Evolutionary conservation across 2,329 filamentous ascomycete species (phyloP).

Genomic region (Alternaria sp.): DNA sequence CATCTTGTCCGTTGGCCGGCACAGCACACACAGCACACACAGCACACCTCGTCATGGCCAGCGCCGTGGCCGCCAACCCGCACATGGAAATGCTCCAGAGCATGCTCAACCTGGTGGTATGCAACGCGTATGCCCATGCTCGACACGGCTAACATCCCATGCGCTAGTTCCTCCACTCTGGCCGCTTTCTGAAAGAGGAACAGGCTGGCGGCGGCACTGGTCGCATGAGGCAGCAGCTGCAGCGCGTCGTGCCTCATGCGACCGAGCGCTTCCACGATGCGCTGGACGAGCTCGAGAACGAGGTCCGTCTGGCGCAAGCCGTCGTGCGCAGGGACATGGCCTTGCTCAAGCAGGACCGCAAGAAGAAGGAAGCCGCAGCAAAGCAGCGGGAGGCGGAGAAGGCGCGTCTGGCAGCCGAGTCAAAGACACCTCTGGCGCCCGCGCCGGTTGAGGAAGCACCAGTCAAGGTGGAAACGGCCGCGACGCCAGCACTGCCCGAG

Average conservation of each 20-base stretch:
- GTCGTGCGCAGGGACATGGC: slow-evolving; percentile 51
- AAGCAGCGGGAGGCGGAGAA: slow-evolving; percentile 45
- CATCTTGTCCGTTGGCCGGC: no score
- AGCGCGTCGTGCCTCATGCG: slow-evolving; percentile 54
- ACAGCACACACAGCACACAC: not conserved
- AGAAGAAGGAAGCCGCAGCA: slow-evolving; percentile 48
- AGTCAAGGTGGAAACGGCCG: slow-evolving; percentile 26
- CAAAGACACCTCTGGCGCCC: slow-evolving; percentile 24
- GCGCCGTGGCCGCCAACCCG: slow-evolving; percentile 24
- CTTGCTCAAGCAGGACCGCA: slow-evolving; percentile 46
- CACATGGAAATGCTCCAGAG: slow-evolving; percentile 57
- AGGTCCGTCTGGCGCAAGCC: slow-evolving; percentile 51
- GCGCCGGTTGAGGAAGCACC: slow-evolving; percentile 15
- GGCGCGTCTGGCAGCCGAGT: slow-evolving; percentile 42
- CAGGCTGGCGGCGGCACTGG: slow-evolving; percentile 41
- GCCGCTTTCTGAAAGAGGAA: slow-evolving; percentile 56
- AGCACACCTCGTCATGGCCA: slow-evolving; percentile 23
- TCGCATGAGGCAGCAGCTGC: slow-evolving; percentile 44
- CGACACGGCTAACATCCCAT: slow-evolving; percentile 18
- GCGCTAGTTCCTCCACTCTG: slow-evolving; percentile 55
- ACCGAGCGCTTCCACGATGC: slow-evolving; percentile 58
- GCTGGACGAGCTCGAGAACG: slow-evolving; percentile 61
- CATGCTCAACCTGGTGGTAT: slow-evolving; percentile 59
- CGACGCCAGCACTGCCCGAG: slow-evolving; percentile 26
- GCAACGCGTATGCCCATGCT: slow-evolving; percentile 20